Evolutionary conservation across 192 early-diverging fungal species (phyloP), one percentile per base, ranked within the genome.

Genomic region (Backusella westeae): DNA sequence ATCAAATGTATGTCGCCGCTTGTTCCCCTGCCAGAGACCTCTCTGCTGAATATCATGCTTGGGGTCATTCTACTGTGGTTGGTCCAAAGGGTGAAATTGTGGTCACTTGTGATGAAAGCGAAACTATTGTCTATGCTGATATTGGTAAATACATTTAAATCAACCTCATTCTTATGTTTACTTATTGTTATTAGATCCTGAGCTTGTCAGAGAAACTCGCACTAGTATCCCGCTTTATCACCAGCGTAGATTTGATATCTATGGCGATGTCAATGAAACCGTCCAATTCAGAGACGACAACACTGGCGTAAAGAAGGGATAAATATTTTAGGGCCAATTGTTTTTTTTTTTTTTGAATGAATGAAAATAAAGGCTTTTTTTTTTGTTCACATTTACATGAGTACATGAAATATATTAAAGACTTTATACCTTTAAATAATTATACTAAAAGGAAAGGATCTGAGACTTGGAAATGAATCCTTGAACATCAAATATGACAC

Each of bases 1-100:
- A 98, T 81, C 96, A 96, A 79, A 87, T 99, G 72, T 99, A 91
- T 77, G 93, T 96, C 0, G 95, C 95, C 8, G 92, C 92, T n/a
- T 99, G 98, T 85, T 98, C 98, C 3, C 98, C 98, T 8, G 98
- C 98, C 12, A 87, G 96, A 34, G 96, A 96, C 71, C 63, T 77
- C 15, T 73, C 39, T 12, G 93, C 93, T 3, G 69, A 75, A 8
- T 99, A 99, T 83, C 87, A 92, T 36, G 96, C 98, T 8, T 99
- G 94, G 92, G 98, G 98, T 29, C 95, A 99, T 82, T 97, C 96
- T 7, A 92, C 92, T 3, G 83, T 98, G 35, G 94, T 97, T 9
- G 91, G 94, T 81, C 96, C 98, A 67, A 90, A 44, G 67, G 96
- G 94, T 12, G 72, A 76, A 29, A 89, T 97, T 4, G 32, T 96